phyloP scores from a whole-genome alignment of 2,329 filamentous ascomycete species.

The Sarocladium strictum region DNA sequence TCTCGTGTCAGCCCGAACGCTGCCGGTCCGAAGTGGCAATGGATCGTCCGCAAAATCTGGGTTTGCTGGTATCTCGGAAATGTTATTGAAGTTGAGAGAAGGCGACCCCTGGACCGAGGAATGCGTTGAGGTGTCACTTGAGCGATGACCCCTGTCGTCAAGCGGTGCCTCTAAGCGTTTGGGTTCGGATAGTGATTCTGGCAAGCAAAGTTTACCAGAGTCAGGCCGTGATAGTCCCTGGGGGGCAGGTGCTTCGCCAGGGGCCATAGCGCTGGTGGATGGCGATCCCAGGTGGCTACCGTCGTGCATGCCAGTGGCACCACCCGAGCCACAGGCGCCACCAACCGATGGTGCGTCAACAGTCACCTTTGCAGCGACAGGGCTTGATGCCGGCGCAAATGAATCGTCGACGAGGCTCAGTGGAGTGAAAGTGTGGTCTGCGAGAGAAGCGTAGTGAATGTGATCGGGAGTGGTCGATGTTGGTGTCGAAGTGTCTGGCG shows the following conservation, averaged over 20 bases:
- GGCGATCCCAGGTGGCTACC: neutral
- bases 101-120: neutral
- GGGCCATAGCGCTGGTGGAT: neutral
- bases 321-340: neutral
- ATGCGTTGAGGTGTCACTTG: neutral
- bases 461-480: slow-evolving; percentile 5
- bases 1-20: slow-evolving; percentile 39
- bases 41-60: neutral
- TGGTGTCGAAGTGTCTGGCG: slow-evolving; percentile 1
- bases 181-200: neutral
- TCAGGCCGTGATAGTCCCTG: neutral
- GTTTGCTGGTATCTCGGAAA: neutral
- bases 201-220: neutral
- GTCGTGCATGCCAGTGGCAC: neutral
- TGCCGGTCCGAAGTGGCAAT: slow-evolving; percentile 26
- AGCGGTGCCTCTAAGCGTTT: neutral
- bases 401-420: slow-evolving; percentile 6
- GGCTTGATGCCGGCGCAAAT: neutral
- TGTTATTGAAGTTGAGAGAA: neutral
- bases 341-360: neutral
- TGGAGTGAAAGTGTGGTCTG: slow-evolving; percentile 2
- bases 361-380: neutral
- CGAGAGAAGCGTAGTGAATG: neutral
- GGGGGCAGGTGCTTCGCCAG: neutral
- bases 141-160: neutral